These are phyloP conservation scores for Alternaria consortialis DNA, from an alignment of 2,329 filamentous ascomycete genomes.

Conservation along the genomic window DNA sequence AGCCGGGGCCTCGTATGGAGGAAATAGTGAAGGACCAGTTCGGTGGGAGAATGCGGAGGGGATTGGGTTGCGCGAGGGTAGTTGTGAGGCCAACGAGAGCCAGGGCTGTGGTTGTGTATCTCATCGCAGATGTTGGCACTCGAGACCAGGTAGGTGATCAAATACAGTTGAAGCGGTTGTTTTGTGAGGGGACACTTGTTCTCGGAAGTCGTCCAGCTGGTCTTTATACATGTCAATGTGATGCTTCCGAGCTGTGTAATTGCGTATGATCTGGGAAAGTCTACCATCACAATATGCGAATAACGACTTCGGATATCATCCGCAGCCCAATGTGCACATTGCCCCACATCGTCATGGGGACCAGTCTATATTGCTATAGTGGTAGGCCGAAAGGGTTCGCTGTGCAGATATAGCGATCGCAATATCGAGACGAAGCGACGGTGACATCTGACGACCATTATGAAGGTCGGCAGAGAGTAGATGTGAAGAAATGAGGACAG, in stretches of 20 bases:
- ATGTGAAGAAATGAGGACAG: conserved; percentile 2
- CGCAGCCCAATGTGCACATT: not conserved
- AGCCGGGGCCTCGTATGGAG: conserved; percentile 26
- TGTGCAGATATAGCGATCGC: not conserved
- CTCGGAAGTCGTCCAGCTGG: not conserved
- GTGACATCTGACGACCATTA: not conserved
- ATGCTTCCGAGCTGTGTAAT: not conserved
- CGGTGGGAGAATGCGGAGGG: conserved; percentile 20
- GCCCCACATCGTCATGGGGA: conserved; percentile 4
- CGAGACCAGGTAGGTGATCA: not conserved
- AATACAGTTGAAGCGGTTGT: not conserved
- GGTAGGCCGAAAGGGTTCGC: not conserved
- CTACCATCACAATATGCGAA: not conserved
- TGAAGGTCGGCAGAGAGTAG: not conserved
- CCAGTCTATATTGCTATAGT: not conserved
- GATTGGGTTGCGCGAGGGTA: conserved; percentile 18
- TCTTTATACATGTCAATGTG: not conserved
- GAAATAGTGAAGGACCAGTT: conserved; percentile 26
- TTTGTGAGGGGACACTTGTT: not conserved
- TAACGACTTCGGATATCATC: not conserved
- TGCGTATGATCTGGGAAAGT: not conserved
- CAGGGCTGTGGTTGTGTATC: conserved; percentile 1
- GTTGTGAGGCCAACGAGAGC: conserved; percentile 15
- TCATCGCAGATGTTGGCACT: conserved; percentile 10
- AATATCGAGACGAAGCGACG: not conserved